Base-by-base conservation (phyloP, 2,329 filamentous ascomycete species). In the Paracamarosporium sp. region DNA sequence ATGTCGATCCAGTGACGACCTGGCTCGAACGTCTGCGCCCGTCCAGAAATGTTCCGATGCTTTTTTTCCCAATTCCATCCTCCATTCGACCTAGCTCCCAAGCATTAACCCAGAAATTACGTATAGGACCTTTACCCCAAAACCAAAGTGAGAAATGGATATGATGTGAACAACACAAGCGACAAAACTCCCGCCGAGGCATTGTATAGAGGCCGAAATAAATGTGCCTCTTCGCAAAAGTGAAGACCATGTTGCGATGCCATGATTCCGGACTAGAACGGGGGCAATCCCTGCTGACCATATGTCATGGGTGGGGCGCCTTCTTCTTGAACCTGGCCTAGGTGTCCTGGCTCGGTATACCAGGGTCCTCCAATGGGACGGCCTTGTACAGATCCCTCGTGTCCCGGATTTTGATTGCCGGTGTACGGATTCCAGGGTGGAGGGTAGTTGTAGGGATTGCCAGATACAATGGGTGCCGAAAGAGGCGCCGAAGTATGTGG, bases 261-360 rank as follows among this genome's bases (percentile, higher is more conserved):
- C 17, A 20, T 20, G n/a, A 5, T 24, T 27, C 66, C 72, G 5
- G 72, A 71, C 47, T 73, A 75, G 44, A 66, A 75, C 33, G 71
- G 69, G 24, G 55, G 64, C 45, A 75, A 51, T 12, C 66, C 66
- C 30, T 68, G 59, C 27, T 71, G 68, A 41, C 44, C 62, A 47
- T 72, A 76, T 15, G 57, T 53, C 62, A 73, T 64, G n/a, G 70
- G 66, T 20, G 68, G 68, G 17, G 50, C 67, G 25, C 63, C 66
- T 63, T 76, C 74, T 61, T 76, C 74, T 64, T 75, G 71, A 30
- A 76, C 74, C 44, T 73, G 68, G 41, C 72, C 67, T 11, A 76
- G 38, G 17, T 70, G 72, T 27, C 68, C 67, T 5, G 69, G 59
- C 46, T 76, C 74, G 27, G 59, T 41, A 47, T 72, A 76, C 73